phyloP scores from a whole-genome alignment of 441 rosid species.

The Bocquillonia castaneifolia region DNA sequence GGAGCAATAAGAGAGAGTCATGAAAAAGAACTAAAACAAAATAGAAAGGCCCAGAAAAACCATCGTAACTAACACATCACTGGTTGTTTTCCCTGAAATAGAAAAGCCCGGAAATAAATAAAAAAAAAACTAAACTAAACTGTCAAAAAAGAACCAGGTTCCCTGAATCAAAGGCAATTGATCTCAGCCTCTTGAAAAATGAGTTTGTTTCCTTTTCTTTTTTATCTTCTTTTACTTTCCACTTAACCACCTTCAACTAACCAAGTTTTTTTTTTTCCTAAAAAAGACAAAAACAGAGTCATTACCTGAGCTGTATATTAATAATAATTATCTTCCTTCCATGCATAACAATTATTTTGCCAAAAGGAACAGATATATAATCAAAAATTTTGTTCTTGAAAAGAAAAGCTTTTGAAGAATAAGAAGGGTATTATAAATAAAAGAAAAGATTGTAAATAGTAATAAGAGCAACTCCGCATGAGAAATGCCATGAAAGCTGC shows the following conservation, averaged over 20 bases:
- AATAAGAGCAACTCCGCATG: neutral
- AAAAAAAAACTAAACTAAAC: no score
- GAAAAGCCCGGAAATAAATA: no score
- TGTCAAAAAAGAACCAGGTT: slow-evolving; percentile 19
- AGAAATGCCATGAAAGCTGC: neutral
- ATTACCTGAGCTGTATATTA: neutral
- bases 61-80: no score
- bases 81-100: no score
- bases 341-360: no score
- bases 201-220: neutral
- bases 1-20: slow-evolving; percentile 26
- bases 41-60: slow-evolving; percentile 29
- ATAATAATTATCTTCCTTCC: neutral
- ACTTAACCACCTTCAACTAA: slow-evolving; percentile 33
- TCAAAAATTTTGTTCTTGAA: neutral
- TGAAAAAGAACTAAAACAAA: slow-evolving; percentile 26
- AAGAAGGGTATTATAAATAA: no score
- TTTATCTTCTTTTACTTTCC: slow-evolving; percentile 31
- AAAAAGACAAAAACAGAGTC: neutral
- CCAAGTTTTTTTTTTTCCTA: neutral
- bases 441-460: neutral
- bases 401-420: no score
- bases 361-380: no score
- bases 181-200: slow-evolving; percentile 37
- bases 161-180: slow-evolving; percentile 38